Conservation (phyloP, 2,329 filamentous ascomycete species). For the Alternaria arborescens region DNA sequence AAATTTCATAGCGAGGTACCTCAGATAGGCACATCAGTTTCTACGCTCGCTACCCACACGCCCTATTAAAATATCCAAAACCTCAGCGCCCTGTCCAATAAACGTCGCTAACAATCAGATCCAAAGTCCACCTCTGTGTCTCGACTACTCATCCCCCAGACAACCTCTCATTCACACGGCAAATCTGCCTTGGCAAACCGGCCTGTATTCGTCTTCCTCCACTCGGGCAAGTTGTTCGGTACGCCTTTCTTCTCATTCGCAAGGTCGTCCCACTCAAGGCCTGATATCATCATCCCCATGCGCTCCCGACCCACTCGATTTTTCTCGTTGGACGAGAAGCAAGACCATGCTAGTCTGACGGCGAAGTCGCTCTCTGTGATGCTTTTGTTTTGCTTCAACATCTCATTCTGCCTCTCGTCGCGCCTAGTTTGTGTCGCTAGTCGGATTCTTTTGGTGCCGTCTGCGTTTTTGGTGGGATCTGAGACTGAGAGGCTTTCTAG, state of each 20-base stretch:
- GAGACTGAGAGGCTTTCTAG: conserved; percentile 24
- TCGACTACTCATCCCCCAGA: neutral
- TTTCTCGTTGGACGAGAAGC: conserved; percentile 22
- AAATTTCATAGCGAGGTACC: neutral
- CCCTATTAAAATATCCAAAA: neutral
- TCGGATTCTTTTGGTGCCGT: neutral
- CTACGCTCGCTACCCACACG: neutral
- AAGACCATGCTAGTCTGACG: conserved; percentile 25
- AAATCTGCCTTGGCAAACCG: conserved; percentile 8
- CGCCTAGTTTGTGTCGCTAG: neutral
- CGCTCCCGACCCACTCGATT: conserved; percentile 16
- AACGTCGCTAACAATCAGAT: neutral
- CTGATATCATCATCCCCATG: conserved; percentile 30
- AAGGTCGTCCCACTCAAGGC: conserved; percentile 20
- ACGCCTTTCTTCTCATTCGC: conserved; percentile 15
- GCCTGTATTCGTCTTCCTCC: conserved; percentile 30
- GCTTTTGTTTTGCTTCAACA: conserved; percentile 21
- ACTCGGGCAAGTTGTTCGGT: conserved; percentile 31
- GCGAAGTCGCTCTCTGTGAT: conserved; percentile 21
- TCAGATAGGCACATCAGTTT: neutral
- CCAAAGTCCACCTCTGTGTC: neutral
- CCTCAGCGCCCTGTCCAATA: neutral
- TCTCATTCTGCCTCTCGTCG: neutral
- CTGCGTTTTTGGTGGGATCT: neutral
- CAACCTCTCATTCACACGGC: neutral